phyloP scores from a whole-genome alignment of 1,284 basidiomycete genomes.

The Microbotryum intermedium region DNA sequence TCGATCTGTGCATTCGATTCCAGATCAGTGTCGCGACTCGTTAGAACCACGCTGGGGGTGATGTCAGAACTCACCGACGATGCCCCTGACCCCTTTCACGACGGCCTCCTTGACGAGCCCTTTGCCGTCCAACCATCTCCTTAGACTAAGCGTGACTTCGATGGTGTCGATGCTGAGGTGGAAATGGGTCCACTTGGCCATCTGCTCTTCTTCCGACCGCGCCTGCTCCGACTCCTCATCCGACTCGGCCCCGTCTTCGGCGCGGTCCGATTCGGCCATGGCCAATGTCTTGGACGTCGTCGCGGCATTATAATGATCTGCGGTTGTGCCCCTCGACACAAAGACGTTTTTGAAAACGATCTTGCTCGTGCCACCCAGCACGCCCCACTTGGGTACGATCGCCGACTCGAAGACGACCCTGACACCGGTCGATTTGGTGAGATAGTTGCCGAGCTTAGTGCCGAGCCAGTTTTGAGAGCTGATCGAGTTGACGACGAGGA shows the following conservation, averaged over 20 bases:
- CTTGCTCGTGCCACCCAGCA: constrained; percentile 61
- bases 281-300: not conserved
- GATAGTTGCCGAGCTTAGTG: constrained; percentile 78
- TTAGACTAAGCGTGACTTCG: constrained; percentile 89
- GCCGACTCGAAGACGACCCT: constrained; percentile 95
- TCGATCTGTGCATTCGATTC: constrained; percentile 54
- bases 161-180: constrained; percentile 88
- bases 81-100: constrained; percentile 86
- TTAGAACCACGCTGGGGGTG: not conserved
- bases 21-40: not conserved
- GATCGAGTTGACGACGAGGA: constrained; percentile 80
- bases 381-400: constrained; percentile 85
- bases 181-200: constrained; percentile 69
- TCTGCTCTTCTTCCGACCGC: constrained; percentile 4
- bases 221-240: constrained; percentile 18
- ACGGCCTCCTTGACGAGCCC: constrained; percentile 85
- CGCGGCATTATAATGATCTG: constrained; percentile 7
- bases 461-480: constrained; percentile 89
- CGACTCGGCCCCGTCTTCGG: constrained; percentile 2
- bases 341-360: constrained; percentile 97
- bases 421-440: constrained; percentile 86
- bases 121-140: constrained; percentile 91
- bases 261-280: constrained; percentile 30
- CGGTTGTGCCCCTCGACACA: constrained; percentile 65
- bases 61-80: constrained; percentile 56